Evolutionary conservation across 2,329 filamentous ascomycete genomes (phyloP), one percentile per base, ranked within the genome.

Genomic region (Hypoxylon sp.): DNA sequence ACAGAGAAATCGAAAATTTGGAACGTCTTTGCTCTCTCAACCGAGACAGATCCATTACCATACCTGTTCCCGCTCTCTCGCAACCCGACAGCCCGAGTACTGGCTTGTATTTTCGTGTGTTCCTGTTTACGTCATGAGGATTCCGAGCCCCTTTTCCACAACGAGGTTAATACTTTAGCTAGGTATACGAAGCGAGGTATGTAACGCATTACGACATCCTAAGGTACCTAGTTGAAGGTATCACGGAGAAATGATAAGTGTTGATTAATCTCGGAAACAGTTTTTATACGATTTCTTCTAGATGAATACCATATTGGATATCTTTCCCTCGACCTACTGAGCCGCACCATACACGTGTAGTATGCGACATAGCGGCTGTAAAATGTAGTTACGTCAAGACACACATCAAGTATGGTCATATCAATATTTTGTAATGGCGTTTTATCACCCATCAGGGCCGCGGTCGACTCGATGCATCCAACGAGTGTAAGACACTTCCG

Each of bases 31-130:
- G 30, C n/a, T 19, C 24, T 4, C 32, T 46, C 48, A 3, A 37
- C 48, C 41, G 49, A 62, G 28, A 52, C 58, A 58, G 47, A 13
- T 17, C 37, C n/a, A n/a, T 41, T 41, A 15, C 8, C 13, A 39
- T 39, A 26, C 24, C 24, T 26, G 7, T 4, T 39, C 11, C 13
- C 11, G 15, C 47, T 49, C 11, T 41, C n/a, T 7, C 17, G 37
- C 20, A 17, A 19, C n/a, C n/a, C n/a, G 15, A n/a, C 20, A 17
- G 8, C n/a, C n/a, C n/a, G 15, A n/a, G n/a, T 19, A 41, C 17
- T 6, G 3, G n/a, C n/a, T 19, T n/a, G 17, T n/a, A 19, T 49
- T 15, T 30, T 48, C 6, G 17, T 30, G n/a, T 20, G 6, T 7
- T 20, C 24, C 10, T 34, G 13, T 39, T 22, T 24, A 39, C 44